These are phyloP conservation scores for Salix purpurea DNA, from an alignment of 345 rosid species.

Conservation along the genomic window DNA sequence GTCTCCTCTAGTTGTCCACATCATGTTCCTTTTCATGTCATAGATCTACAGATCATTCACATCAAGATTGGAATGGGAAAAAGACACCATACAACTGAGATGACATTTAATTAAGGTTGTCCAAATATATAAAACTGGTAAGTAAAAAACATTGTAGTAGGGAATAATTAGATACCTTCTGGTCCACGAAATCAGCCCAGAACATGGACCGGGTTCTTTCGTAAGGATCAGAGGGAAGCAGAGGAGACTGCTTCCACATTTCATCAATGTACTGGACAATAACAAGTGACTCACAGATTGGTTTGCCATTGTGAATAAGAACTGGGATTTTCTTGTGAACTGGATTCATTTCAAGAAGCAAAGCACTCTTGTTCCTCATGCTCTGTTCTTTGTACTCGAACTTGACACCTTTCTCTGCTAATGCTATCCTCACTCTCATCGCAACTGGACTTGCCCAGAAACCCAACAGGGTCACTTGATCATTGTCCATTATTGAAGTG, in stretches of 20 bases:
- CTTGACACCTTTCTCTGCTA: conserved; percentile 13
- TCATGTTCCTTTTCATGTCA: too few species aligned
- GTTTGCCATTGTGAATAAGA: too few species aligned
- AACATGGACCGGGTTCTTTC: conserved; percentile 12
- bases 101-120: too few species aligned
- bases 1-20: conserved; percentile 2
- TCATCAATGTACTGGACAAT: conserved; percentile 18
- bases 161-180: background rate
- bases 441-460: conserved; percentile 6
- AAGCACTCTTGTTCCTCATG: conserved; percentile 15
- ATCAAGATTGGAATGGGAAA: too few species aligned
- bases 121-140: too few species aligned
- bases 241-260: conserved; percentile 6
- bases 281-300: conserved; percentile 13
- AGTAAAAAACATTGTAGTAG: too few species aligned
- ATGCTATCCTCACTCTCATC: conserved; percentile 9
- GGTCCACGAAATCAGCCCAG: conserved; percentile 16
- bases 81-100: too few species aligned
- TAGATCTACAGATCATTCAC: too few species aligned
- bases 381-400: conserved; percentile 10
- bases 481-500: too few species aligned
- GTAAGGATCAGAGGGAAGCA: conserved; percentile 16
- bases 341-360: conserved; percentile 13
- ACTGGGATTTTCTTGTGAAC: background rate
- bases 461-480: too few species aligned